Evolutionary conservation across 83 land plant genomes (phyloP).

Genomic region (Picea engelmannii): DNA sequence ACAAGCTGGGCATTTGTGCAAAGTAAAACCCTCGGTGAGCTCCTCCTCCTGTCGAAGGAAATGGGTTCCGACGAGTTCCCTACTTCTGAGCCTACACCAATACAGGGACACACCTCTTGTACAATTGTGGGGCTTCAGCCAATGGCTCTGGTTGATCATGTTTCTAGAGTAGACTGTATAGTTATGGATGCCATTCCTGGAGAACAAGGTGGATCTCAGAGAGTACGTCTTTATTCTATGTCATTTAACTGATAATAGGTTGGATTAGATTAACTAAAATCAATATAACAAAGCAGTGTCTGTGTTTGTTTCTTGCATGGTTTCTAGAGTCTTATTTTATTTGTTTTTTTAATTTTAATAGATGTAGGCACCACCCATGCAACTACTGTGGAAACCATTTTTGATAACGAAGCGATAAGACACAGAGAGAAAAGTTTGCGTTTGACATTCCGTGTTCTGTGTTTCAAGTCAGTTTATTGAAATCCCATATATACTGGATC

Average conservation of each 20-base stretch:
- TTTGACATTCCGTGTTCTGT: too few relatives aligned
- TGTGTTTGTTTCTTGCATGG: neutral
- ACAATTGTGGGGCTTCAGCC: slow-evolving; percentile 80
- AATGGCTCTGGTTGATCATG: slow-evolving; percentile 88
- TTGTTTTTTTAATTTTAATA: too few relatives aligned
- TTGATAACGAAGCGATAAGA: too few relatives aligned
- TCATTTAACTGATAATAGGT: neutral
- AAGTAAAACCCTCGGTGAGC: too few relatives aligned
- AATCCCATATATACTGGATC: too few relatives aligned
- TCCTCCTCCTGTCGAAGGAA: neutral
- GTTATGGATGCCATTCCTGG: slow-evolving; percentile 78
- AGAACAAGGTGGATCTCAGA: slow-evolving; percentile 85
- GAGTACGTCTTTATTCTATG: slow-evolving; percentile 31
- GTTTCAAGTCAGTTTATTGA: too few relatives aligned
- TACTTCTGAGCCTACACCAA: neutral
- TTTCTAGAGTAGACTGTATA: slow-evolving; percentile 76
- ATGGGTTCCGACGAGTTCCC: slow-evolving; percentile 11
- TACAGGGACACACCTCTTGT: slow-evolving; percentile 18
- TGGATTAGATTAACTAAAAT: neutral
- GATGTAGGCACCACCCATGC: too few relatives aligned
- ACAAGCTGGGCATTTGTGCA: too few relatives aligned
- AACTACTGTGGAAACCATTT: too few relatives aligned
- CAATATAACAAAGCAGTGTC: neutral
- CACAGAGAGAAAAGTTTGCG: too few relatives aligned
- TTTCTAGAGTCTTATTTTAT: neutral